Percentiles rank a stretch among this genome's conserved stretches.
phyloP scores from a whole-genome alignment of 148 eudicot species.

The Heliamphora exappendiculata region DNA sequence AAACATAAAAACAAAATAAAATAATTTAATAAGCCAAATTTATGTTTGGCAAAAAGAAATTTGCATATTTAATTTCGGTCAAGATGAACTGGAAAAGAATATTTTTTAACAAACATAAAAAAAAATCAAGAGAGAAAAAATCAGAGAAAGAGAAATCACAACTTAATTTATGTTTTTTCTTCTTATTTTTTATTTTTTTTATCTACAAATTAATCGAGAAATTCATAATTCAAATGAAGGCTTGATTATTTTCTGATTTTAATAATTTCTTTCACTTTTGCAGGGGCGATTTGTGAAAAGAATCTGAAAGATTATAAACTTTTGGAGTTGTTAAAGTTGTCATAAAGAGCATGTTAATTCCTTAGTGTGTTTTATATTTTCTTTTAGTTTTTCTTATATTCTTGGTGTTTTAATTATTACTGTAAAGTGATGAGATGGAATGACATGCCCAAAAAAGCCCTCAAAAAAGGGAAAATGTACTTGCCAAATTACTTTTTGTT shows the following conservation, averaged over 20 bases:
- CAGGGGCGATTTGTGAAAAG: slow-evolving; percentile 49
- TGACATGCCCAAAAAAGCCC: not conserved
- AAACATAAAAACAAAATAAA: too few species aligned
- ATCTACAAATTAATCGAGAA: not conserved
- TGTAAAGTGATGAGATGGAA: not conserved
- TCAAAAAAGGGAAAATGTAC: too few species aligned
- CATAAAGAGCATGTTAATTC: not conserved
- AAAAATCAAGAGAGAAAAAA: too few species aligned
- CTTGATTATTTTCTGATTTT: too few species aligned
- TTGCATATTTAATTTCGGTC: too few species aligned
- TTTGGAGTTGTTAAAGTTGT: not conserved
- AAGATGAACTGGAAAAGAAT: too few species aligned
- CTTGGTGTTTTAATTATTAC: not conserved
- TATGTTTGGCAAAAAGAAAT: too few species aligned
- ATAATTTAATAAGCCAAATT: too few species aligned
- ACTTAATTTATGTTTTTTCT: not conserved
- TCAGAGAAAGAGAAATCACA: too few species aligned
- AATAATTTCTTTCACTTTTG: not conserved
- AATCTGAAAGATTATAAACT: not conserved
- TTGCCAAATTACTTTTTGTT: too few species aligned
- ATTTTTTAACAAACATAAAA: too few species aligned
- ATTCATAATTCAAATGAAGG: not conserved
- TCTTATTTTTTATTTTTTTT: not conserved
- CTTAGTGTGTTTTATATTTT: not conserved
- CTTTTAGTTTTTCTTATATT: not conserved